Evolutionary conservation across 495 filamentous ascomycete species (phyloP).

Genomic region (Diplogelasinospora grovesii): DNA sequence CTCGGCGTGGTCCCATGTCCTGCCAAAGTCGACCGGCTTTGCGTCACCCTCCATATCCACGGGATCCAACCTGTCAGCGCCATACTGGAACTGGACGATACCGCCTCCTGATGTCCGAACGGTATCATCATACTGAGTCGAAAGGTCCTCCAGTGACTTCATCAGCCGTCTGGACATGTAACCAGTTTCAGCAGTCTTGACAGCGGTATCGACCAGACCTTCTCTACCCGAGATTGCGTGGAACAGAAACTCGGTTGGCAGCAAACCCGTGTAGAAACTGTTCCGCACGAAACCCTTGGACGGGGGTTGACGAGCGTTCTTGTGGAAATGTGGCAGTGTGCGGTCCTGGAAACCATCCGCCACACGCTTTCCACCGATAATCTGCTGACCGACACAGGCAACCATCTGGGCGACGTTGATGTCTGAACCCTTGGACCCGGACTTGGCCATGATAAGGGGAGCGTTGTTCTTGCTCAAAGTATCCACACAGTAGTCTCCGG

Average conservation of each 20-base stretch:
- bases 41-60: conserved; percentile 96
- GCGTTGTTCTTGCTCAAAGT: conserved; percentile 89
- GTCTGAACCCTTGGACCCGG: conserved; percentile 88
- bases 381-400: conserved; percentile 93
- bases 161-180: conserved; percentile 98
- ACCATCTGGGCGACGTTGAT: conserved; percentile 99
- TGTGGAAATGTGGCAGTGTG: conserved; percentile 90
- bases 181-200: conserved; percentile 97
- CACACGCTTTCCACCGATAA: conserved; percentile 90
- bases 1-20: conserved; percentile 83
- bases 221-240: conserved; percentile 98
- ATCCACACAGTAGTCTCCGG: conserved; percentile 84
- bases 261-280: conserved; percentile 92
- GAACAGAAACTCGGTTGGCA: conserved; percentile 90
- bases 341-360: conserved; percentile 94
- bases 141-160: conserved; percentile 95
- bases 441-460: conserved; percentile 93
- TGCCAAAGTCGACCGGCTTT: conserved; percentile 85
- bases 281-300: conserved; percentile 96
- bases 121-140: conserved; percentile 85
- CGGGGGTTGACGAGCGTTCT: conserved; percentile 79
- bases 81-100: conserved; percentile 95
- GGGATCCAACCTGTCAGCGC: conserved; percentile 90
- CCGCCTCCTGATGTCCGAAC: conserved; percentile 79
- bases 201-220: conserved; percentile 98